Evolutionary conservation across 1,139 yeast species (phyloP), one percentile per base, ranked within the genome.

Genomic region (Taiozyma sp.): DNA sequence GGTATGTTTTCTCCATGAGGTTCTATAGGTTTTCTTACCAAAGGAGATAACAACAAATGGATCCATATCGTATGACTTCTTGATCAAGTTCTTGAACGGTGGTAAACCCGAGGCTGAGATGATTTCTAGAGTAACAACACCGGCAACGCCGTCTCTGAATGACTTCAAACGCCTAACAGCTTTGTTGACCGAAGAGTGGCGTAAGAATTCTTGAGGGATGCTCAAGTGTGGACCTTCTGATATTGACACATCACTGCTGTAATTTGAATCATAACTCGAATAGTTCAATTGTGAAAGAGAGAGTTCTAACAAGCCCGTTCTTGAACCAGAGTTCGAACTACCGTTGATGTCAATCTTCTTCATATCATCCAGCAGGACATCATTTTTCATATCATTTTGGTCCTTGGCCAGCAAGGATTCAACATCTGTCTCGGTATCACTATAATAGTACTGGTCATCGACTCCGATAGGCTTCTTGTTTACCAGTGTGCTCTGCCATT

Each of bases 41-140:
- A 92, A 90, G 0, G 97, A 84, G 0, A 89, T 84, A 19, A 92
- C 93, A 7, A 92, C 96, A 70, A 92, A 93, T 0, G 99, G 98
- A 64, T 93, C 99, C 96, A 93, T 89, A 66, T 91, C 97, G 63
- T 86, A 93, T 0, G 93, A 84, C 23, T 91, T 81, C 23, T 92
- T 74, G 1, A 85, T 76, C 36, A 80, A 71, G 59, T 80, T 83
- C 51, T 72, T 75, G 45, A 81, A 72, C 0, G 90, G 86, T 2
- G 96, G 96, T 43, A 88, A 69, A 50, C 81, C 91, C 1, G 80
- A 73, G 27, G 92, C 90, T 1, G 87, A 80, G 4, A 83, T 78
- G 27, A 92, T 80, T 57, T 92, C 96, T 47, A 92, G 65, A 60
- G 87, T 88, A 8, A 87, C 70, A 13, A 92, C 87, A 1, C 98